These are phyloP conservation scores for Arabis alpina DNA, from an alignment of 345 rosid genomes.

Conservation along the genomic window DNA sequence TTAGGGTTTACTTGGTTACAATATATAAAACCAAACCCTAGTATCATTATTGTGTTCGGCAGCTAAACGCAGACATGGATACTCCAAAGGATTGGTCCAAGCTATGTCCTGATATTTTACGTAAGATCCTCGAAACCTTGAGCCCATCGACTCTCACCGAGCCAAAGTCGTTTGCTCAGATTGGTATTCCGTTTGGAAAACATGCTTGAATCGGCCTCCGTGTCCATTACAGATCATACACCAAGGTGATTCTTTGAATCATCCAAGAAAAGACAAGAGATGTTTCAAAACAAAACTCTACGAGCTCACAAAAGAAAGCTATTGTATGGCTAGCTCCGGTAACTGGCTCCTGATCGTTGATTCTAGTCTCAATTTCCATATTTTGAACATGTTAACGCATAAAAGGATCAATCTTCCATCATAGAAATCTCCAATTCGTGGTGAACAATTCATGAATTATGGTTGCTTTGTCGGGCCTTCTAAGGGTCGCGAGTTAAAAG, in stretches of 20 bases:
- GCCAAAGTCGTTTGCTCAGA: slow-evolving; percentile 27
- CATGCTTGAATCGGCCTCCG: neutral
- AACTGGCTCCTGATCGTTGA: neutral
- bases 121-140: slow-evolving; percentile 6
- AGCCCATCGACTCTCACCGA: slow-evolving; percentile 21
- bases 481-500: too few relatives aligned
- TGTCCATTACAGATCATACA: slow-evolving; percentile 15
- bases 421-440: too few relatives aligned
- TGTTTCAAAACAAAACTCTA: too few relatives aligned
- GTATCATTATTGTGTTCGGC: neutral
- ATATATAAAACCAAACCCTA: neutral
- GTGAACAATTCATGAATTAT: too few relatives aligned
- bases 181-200: slow-evolving; percentile 26
- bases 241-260: slow-evolving; percentile 1
- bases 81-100: slow-evolving; percentile 11
- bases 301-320: too few relatives aligned
- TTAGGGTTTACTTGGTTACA: too few relatives aligned
- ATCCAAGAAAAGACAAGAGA: too few relatives aligned
- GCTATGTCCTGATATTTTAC: neutral
- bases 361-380: neutral
- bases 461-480: too few relatives aligned
- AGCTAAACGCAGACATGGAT: slow-evolving; percentile 1
- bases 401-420: slow-evolving; percentile 4
- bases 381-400: neutral
- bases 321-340: neutral